Evolutionary conservation across 2,329 filamentous ascomycete genomes (phyloP).

Genomic region (Microsporum ferrugineum): DNA sequence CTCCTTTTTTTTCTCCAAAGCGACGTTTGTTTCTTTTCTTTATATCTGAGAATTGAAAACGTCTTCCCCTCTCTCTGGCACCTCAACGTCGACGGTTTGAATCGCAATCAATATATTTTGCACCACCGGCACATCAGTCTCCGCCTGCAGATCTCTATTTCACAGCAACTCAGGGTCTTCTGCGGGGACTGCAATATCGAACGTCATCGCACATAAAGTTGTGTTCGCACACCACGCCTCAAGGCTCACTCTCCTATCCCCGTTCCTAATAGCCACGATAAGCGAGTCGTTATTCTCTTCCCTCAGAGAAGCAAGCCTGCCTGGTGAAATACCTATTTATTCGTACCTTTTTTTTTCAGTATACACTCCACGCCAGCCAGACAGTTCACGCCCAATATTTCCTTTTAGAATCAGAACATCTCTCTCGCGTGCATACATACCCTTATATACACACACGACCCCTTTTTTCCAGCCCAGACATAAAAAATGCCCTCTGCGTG

Average conservation of each 20-base stretch:
- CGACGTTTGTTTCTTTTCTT: background rate
- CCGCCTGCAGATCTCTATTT: background rate
- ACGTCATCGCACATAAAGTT: conserved; percentile 5
- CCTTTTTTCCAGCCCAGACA: background rate
- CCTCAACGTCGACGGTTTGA: background rate
- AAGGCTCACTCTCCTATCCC: background rate
- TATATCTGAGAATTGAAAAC: background rate
- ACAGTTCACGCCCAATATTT: background rate
- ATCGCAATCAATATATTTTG: background rate
- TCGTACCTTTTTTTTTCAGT: background rate
- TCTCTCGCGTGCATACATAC: background rate
- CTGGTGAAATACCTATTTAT: conserved; percentile 5
- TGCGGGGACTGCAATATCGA: background rate
- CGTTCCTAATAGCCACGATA: background rate
- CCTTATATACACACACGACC: background rate
- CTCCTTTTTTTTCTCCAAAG: conserved; percentile 9
- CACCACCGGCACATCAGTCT: background rate
- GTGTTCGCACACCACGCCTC: background rate
- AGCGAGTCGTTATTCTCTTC: background rate
- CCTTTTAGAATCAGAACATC: background rate
- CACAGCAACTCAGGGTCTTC: background rate
- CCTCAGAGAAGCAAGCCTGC: background rate
- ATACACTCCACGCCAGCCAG: background rate
- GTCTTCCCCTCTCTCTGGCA: background rate
- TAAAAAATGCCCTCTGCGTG: conserved; percentile 1